Conservation (phyloP, 2,329 filamentous ascomycete genomes). For the Penicillium brasilianum region DNA sequence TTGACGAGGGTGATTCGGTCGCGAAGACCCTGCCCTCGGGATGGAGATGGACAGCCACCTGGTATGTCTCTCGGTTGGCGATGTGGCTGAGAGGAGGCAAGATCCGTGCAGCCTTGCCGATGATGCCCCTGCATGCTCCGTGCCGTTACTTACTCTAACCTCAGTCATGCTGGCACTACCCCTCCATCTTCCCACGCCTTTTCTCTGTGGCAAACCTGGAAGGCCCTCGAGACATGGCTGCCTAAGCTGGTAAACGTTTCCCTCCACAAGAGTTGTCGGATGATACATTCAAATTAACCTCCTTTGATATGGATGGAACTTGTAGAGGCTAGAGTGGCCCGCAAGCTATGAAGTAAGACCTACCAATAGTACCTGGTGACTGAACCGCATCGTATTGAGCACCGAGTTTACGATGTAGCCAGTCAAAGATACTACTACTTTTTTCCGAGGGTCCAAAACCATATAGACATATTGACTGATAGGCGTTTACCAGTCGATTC, state of each 20-base stretch:
- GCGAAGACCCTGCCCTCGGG: neutral
- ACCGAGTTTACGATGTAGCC: too few species aligned
- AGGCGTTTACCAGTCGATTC: neutral
- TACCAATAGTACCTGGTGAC: neutral
- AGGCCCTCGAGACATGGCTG: neutral
- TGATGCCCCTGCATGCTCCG: conserved; percentile 21
- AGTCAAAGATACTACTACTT: too few species aligned
- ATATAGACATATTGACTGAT: too few species aligned
- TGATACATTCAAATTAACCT: conserved; percentile 11
- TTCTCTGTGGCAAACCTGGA: neutral
- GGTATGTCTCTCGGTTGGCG: neutral
- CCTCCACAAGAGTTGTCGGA: conserved; percentile 7
- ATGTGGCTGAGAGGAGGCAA: conserved; percentile 5
- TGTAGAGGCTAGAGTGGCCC: neutral
- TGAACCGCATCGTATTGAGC: too few species aligned
- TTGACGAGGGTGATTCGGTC: neutral
- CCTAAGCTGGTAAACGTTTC: conserved; percentile 6
- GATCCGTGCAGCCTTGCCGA: conserved; percentile 19
- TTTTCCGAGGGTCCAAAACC: too few species aligned
- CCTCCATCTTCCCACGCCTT: neutral
- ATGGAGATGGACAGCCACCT: too few species aligned
- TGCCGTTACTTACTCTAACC: neutral
- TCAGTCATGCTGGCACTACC: conserved; percentile 9
- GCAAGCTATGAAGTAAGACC: too few species aligned
- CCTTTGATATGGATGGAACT: conserved; percentile 7